Evolutionary conservation across 163 green algal genomes (phyloP), one percentile per base, ranked within the genome.

Genomic region (Scenedesmus sp.): DNA sequence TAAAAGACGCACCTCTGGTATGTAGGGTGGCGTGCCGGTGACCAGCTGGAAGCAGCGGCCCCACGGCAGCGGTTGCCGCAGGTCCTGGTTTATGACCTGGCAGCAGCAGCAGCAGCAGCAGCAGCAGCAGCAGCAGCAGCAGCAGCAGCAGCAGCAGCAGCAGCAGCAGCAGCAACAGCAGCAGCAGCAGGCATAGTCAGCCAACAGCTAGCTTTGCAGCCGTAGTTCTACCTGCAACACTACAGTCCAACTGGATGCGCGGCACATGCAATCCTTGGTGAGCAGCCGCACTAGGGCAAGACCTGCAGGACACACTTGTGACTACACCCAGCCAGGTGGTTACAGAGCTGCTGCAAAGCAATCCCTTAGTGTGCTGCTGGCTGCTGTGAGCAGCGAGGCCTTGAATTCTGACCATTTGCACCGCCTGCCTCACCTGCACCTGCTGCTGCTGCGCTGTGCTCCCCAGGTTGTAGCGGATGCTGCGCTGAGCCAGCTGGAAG

Each of bases 21-120:
- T 90, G 83, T 92, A 92, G 57, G 90, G 90, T 10, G 90, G 90
- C 12, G 90, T 92, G 57, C 90, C 90, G 9, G 90, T 92, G 55
- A 92, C 62, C 20, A 92, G 55, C 23, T 92, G 55, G 26, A 87
- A 92, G 73, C 55, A 1, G n/a, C n/a, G 54, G 55, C n/a, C 10
- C 64, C n/a, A 55, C 4, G 86, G 86, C 86, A 90, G 76, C 4
- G 88, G 26, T 34, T 81, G 16, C 13, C 90, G 60, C 67, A 92
- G 8, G 60, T 92, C 90, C 16, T 64, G 26, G 60, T 90, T 73
- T 3, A 90, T 70, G 26, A 92, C 90, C 34, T 86, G 66, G 26
- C 60, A 57, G 34, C 26, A 89, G 60, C 26, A 57, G 60, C 60
- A 79, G 62, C 62, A 60, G 26, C n/a, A 64, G 84, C 26, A n/a